Evolutionary conservation across 371 early-diverging fungal species (phyloP).

Genomic region (Globomyces sp.): DNA sequence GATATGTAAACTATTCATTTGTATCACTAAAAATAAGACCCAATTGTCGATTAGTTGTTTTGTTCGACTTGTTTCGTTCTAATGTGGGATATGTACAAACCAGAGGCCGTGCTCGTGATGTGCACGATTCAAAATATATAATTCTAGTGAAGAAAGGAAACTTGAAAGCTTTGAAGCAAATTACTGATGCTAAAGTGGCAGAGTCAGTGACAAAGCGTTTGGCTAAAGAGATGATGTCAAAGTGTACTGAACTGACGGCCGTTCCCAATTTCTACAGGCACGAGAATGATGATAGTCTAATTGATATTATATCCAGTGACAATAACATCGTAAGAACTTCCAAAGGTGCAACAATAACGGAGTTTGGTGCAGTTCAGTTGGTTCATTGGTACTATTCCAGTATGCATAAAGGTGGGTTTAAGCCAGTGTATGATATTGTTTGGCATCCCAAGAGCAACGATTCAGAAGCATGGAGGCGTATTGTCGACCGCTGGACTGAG

Average conservation of each 20-base stretch:
- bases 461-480: neutral
- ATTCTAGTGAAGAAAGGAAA: constrained; percentile 66
- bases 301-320: constrained; percentile 13
- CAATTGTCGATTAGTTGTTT: constrained; percentile 37
- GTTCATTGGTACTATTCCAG: constrained; percentile 20
- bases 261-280: constrained; percentile 13
- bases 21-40: constrained; percentile 25
- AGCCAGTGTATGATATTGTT: constrained; percentile 17
- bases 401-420: constrained; percentile 13
- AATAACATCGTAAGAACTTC: constrained; percentile 14
- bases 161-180: constrained; percentile 14
- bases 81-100: constrained; percentile 87
- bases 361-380: constrained; percentile 20
- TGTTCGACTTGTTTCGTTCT: constrained; percentile 76
- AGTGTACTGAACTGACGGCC: neutral
- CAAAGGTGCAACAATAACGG: constrained; percentile 16
- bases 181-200: constrained; percentile 16
- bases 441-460: constrained; percentile 17
- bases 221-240: constrained; percentile 17
- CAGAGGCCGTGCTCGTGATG: constrained; percentile 85
- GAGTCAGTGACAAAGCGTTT: constrained; percentile 38
- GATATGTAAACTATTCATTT: constrained; percentile 68
- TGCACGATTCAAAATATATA: constrained; percentile 74
- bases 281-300: constrained; percentile 24
- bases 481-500: too few species aligned